Base-by-base conservation (phyloP, 1,284 basidiomycete species). In the Sporisorium scitamineum region DNA sequence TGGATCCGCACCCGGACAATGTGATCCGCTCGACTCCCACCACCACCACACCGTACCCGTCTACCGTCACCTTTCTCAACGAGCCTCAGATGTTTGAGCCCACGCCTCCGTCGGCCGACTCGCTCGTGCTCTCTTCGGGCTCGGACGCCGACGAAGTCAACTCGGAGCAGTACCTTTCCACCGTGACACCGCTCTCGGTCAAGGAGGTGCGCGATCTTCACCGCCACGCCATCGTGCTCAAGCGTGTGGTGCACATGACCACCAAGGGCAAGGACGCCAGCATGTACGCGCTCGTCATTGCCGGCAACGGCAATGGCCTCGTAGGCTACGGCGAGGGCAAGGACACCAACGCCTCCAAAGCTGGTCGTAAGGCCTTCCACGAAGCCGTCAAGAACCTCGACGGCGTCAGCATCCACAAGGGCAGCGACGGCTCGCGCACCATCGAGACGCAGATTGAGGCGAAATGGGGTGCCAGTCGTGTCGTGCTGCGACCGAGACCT, bases 311-410 rank as follows among this genome's bases (percentile, higher is more conserved):
- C 9, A 88, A 92, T 47, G 96, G 96, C 0, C 88, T 98, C 24
- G 92, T 99, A 0, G 96, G 96, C 5, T 89, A 93, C 54, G 96
- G 96, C 3, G 91, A 94, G 83, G 95, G 92, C 54, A 94, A 95
- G 86, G 91, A 92, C 81, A 90, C 91, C 48, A 86, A 87, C 13
- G 82, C 88, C 6, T 62, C 87, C 10, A 82, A 88, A 39, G 94
- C 94, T 0, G 85, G 89, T 34, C 87, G 88, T 56, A 90, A 91
- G 81, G 90, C 93, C 9, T 89, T 91, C 83, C 87, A 90, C 44
- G 89, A 92, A 78, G 95, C 93, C 0, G 88, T 94, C 55, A 90
- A 91, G 79, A 92, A 90, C 82, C 92, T 98, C 91, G 95, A 97
- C 86, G 91, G 89, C 80, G 93, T 98, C 66, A 91, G 55, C 61